Evolutionary conservation across 1,139 yeast species (phyloP).

Genomic region (Geotrichum aggregatum): DNA sequence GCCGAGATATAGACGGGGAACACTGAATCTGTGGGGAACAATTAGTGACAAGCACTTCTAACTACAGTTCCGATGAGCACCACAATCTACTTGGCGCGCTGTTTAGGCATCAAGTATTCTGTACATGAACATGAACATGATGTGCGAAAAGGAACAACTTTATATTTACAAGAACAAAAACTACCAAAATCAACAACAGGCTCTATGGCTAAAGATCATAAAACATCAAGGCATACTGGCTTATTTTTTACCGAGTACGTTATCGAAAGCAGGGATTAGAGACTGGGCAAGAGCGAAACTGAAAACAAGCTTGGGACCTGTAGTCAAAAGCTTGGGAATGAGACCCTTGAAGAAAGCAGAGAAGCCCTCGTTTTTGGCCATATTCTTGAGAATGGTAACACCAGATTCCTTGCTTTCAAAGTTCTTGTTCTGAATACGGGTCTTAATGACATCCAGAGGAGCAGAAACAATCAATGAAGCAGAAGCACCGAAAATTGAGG

Average conservation of each 20-base stretch:
- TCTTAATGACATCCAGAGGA: conserved; percentile 95
- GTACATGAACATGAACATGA: too few species aligned
- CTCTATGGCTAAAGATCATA: conserved; percentile 4
- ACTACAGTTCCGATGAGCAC: conserved; percentile 4
- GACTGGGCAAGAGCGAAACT: conserved; percentile 96
- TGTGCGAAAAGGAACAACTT: too few species aligned
- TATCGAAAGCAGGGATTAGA: conserved; percentile 92
- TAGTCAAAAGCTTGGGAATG: conserved; percentile 91
- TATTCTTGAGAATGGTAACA: conserved; percentile 83
- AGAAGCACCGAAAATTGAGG: conserved; percentile 97
- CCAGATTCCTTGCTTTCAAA: conserved; percentile 96
- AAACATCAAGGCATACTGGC: neutral
- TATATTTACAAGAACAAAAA: conserved; percentile 8
- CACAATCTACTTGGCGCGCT: conserved; percentile 4
- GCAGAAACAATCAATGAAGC: conserved; percentile 96
- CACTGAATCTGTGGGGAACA: neutral
- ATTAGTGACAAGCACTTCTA: neutral
- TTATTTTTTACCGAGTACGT: conserved; percentile 35
- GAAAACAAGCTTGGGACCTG: conserved; percentile 97
- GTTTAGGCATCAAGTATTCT: too few species aligned
- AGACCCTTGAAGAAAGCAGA: conserved; percentile 95
- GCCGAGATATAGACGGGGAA: neutral
- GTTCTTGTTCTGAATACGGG: conserved; percentile 94
- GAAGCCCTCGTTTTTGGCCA: conserved; percentile 76
- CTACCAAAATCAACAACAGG: neutral